These are phyloP conservation scores for Penicillium sp. DNA, from an alignment of 2,329 filamentous ascomycete genomes.

Conservation along the genomic window DNA sequence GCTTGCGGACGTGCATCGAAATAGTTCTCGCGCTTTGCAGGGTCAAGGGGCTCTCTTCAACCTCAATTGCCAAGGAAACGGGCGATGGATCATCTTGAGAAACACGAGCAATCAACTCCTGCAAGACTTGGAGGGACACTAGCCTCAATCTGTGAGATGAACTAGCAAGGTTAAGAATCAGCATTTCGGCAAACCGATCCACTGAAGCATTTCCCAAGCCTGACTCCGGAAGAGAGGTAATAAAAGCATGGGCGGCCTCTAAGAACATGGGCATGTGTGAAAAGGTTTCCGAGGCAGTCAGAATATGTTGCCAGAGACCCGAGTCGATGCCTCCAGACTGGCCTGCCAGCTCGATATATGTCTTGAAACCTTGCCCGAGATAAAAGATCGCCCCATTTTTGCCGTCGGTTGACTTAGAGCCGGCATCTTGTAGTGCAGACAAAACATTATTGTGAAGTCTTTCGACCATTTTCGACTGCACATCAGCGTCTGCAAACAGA, in stretches of 20 bases:
- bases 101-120: constrained; percentile 54
- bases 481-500: constrained; percentile 59
- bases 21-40: constrained; percentile 73
- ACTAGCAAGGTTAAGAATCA: constrained; percentile 71
- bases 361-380: constrained; percentile 69
- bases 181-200: constrained; percentile 60
- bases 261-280: constrained; percentile 65
- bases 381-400: constrained; percentile 53
- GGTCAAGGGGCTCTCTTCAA: constrained; percentile 75
- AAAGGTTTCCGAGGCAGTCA: constrained; percentile 64
- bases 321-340: constrained; percentile 58
- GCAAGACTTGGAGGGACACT: constrained; percentile 69
- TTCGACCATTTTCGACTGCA: constrained; percentile 63
- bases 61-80: constrained; percentile 64
- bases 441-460: constrained; percentile 65
- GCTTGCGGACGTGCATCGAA: constrained; percentile 79
- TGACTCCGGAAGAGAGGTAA: constrained; percentile 29
- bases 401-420: constrained; percentile 59
- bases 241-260: constrained; percentile 57
- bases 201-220: constrained; percentile 54
- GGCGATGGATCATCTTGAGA: constrained; percentile 47
- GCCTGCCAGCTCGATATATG: constrained; percentile 65
- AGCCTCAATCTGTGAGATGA: constrained; percentile 72
- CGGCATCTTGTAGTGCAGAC: constrained; percentile 60
- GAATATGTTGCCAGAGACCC: constrained; percentile 63